Conservation (phyloP, 768 basidiomycete species). For the Russula olivacea region DNA sequence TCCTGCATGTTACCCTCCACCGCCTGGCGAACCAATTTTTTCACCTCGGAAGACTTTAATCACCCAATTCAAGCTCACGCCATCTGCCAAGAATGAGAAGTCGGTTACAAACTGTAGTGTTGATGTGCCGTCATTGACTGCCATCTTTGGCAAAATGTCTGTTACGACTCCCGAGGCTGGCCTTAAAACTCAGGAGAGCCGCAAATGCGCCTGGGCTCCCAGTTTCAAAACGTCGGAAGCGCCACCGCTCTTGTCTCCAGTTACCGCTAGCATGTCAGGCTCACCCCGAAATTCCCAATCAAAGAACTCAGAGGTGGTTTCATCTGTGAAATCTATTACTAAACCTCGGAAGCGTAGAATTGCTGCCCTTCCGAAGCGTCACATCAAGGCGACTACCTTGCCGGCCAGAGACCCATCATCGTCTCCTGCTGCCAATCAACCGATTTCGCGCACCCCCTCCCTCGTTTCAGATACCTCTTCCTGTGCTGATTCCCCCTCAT, state of each 20-base stretch:
- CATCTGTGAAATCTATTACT: not conserved
- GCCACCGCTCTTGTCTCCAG: not conserved
- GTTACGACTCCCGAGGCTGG: not conserved
- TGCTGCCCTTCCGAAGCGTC: conserved; percentile 8
- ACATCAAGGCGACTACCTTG: not conserved
- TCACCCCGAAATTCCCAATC: not conserved
- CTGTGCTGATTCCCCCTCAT: conserved; percentile 7
- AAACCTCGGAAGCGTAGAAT: conserved; percentile 9
- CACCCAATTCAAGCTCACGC: not conserved
- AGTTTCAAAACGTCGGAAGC: not conserved
- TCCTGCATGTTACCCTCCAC: conserved; percentile 8
- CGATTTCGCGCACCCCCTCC: conserved; percentile 10
- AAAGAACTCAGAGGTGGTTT: too few species aligned
- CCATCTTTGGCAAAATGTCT: not conserved
- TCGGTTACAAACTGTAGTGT: not conserved
- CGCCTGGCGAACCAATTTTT: not conserved
- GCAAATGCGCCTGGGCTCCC: not conserved
- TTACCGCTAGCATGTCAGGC: not conserved
- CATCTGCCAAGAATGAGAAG: not conserved
- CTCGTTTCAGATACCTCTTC: conserved; percentile 12
- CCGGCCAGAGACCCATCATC: not conserved
- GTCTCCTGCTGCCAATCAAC: not conserved
- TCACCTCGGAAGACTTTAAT: not conserved
- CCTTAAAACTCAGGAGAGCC: not conserved
- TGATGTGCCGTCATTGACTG: not conserved